Base-by-base conservation (phyloP, 163 green algal genomes). In the Picocystis sp. region DNA sequence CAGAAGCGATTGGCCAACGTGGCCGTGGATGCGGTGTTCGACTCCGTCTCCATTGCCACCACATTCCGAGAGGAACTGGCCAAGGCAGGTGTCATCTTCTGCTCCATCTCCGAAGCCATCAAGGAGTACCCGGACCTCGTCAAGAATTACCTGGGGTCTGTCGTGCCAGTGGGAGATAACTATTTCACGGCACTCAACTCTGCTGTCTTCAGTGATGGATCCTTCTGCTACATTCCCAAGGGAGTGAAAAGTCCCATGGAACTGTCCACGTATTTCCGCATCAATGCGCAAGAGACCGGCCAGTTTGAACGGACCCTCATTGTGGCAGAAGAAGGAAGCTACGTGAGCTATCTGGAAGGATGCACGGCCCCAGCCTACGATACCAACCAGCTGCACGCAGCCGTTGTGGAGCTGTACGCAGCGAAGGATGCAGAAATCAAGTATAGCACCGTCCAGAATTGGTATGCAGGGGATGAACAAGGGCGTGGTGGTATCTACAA, bases 261-360 rank as follows among this genome's bases (percentile, higher is more conserved):
- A 75, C 73, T 99, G 19, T 94, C 81, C 24, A 99, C 90, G 3
- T 99, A 99, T 75, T 99, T 99, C 72, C 72, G 90, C 45, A 99
- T 99, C 73, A 99, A 99, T 65, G 88, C 84, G 17, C 68, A 64
- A n/a, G 84, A 97, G 63, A 94, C 83, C 2, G 90, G 90, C 0
- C 87, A 94, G 76, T 99, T 99, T 80, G 90, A 99, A 72, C 74
- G 90, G 35, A 99, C 90, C 14, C 67, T 99, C 25, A 99, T 99
- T 59, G 73, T 99, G 8, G 79, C 74, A 0, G 90, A 99, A 67
- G 88, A 98, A 52, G 83, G 75, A 43, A 74, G 73, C 3, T 87
- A 93, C 41, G 88, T 98, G 41, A 84, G 62, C 22, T 99, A 99
- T 64, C 77, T 99, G 21, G 90, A 99, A 71, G 89, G 89, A 21